Conservation (phyloP, 129 eudicot genomes). For the Rutidosis leptorrhynchoides region DNA sequence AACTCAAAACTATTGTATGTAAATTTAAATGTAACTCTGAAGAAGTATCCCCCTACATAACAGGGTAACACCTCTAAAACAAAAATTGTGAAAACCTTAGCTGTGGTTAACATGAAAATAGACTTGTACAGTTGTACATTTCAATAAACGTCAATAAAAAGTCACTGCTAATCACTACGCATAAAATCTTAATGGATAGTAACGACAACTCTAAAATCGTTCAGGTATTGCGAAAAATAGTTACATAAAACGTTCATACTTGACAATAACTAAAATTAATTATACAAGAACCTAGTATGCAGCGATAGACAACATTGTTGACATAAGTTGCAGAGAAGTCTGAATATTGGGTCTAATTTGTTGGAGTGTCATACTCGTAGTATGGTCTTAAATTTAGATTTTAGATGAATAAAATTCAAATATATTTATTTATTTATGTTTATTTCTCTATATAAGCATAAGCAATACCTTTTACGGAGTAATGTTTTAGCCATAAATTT, state of each 20-base stretch:
- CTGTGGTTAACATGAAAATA: too few species aligned
- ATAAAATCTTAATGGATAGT: too few species aligned
- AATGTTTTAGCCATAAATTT: neutral
- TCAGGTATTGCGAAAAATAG: constrained; percentile 22
- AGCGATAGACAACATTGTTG: constrained; percentile 7
- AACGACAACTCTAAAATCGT: too few species aligned
- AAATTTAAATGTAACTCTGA: too few species aligned
- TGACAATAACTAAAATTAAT: neutral
- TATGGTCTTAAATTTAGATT: neutral
- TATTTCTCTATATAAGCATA: too few species aligned
- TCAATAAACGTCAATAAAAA: too few species aligned
- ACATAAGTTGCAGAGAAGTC: constrained; percentile 10
- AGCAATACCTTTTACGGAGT: neutral
- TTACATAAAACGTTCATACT: constrained; percentile 20
- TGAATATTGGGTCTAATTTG: neutral
- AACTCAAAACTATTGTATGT: too few species aligned
- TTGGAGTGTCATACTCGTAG: neutral
- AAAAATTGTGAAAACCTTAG: too few species aligned
- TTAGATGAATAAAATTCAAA: neutral
- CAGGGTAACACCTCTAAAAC: too few species aligned
- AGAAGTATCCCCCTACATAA: too few species aligned
- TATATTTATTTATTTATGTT: neutral
- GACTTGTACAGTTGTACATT: too few species aligned
- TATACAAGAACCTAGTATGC: neutral
- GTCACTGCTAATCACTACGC: too few species aligned